Evolutionary conservation across 768 basidiomycete genomes (phyloP).

Genomic region (Tricholoma flavovirens): DNA sequence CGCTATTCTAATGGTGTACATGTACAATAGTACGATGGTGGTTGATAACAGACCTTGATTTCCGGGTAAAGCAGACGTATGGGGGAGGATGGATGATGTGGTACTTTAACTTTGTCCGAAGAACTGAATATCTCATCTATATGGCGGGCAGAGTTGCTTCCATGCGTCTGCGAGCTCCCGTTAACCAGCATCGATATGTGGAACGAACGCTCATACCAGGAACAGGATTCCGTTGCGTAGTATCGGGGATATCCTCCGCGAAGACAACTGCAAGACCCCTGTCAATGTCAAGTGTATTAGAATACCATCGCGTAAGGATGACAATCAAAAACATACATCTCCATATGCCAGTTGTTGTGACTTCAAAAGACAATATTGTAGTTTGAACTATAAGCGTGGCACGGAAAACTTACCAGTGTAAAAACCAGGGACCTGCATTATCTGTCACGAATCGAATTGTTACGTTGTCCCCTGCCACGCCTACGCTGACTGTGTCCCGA

Average conservation of each 20-base stretch:
- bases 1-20: too few relatives aligned
- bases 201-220: not conserved
- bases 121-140: not conserved
- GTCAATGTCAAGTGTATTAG: not conserved
- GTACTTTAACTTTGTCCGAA: too few relatives aligned
- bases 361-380: not conserved
- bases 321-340: conserved; percentile 1
- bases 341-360: conserved; percentile 8
- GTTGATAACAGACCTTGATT: too few relatives aligned
- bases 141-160: not conserved
- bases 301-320: not conserved
- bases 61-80: too few relatives aligned
- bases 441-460: conserved; percentile 56
- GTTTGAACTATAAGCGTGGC: not conserved
- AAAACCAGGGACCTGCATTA: conserved; percentile 53
- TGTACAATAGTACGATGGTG: too few relatives aligned
- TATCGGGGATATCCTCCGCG: not conserved
- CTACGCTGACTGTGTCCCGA: conserved; percentile 33
- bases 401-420: conserved; percentile 2
- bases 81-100: too few relatives aligned
- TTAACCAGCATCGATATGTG: not conserved
- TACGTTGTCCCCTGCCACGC: conserved; percentile 28
- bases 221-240: not conserved
- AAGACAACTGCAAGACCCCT: not conserved
- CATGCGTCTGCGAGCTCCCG: not conserved